Base-by-base conservation (phyloP, 2,329 filamentous ascomycete genomes). In the Trichoderma koningii region DNA sequence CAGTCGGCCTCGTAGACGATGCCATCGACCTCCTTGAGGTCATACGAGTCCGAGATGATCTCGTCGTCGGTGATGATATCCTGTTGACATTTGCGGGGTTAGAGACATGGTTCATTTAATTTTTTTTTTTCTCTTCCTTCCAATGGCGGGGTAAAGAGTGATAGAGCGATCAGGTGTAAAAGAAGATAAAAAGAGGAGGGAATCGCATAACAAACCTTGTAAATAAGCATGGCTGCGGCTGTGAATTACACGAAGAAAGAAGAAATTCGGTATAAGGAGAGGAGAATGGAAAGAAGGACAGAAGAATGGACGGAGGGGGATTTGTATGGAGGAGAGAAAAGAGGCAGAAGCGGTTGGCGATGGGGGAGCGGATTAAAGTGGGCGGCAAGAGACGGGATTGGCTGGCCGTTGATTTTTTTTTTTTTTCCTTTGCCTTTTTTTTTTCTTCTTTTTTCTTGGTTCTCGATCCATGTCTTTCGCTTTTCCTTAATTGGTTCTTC, bases 41-140 rank as follows among this genome's bases (percentile, higher is more conserved):
- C 84, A 83, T 89, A 97, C 72, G 91, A 95, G 83, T 98, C 94
- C 76, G 95, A 96, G 88, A 98, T 89, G 79, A 99, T 86, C 89
- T 99, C 95, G 83, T 97, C 94, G 71, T 83, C 91, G 80, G 87
- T 91, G 81, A 97, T 78, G 74, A 95, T 82, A 78, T 99, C 95
- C 95, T 99, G 74, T 67, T 55, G 23, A 52, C 45, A 59, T 67
- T 70, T 71, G 72, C 70, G 71, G 71, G 66, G 71, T 74, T 71
- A 74, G 69, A 74, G 69, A 50, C 41, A 30, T 51, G 26, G 48
- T 21, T 30, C n/a, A 38, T 55, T 38, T 0, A n/a, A 44, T 56
- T 28, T 45, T 26, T 65, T 45, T 26, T 51, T 38, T 10, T 30
- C 23, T 7, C 9, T 17, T 41, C 28, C 30, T 34, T 17, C 21